Percentiles rank a stretch among this genome's conserved stretches.
These are phyloP conservation scores for Alternaria infectoria DNA, from an alignment of 2,329 filamentous ascomycete species.

Conservation along the genomic window DNA sequence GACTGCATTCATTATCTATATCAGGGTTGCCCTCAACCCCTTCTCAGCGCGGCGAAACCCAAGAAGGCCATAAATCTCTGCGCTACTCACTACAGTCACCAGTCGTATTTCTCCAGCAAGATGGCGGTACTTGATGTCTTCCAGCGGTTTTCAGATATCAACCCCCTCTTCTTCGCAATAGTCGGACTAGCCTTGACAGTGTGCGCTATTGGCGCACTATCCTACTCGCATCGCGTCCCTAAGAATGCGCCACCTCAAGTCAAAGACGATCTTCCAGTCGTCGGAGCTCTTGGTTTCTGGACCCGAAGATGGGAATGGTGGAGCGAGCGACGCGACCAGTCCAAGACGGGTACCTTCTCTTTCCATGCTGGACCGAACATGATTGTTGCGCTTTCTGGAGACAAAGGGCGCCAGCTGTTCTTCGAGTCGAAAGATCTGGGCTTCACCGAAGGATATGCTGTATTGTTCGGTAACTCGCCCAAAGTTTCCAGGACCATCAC, in stretches of 20 bases:
- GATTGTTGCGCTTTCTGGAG: slow-evolving; percentile 55
- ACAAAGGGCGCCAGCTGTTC: slow-evolving; percentile 52
- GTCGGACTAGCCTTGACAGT: slow-evolving; percentile 11
- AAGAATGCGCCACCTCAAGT: slow-evolving; percentile 28
- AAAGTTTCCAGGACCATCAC: slow-evolving; percentile 14
- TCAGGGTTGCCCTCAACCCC: background rate
- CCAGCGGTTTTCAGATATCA: slow-evolving; percentile 5
- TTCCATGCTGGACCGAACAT: slow-evolving; percentile 57
- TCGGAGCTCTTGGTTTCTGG: slow-evolving; percentile 57
- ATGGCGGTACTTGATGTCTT: slow-evolving; percentile 18
- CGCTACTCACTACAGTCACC: background rate
- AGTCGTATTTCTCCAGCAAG: background rate
- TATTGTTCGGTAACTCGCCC: slow-evolving; percentile 34
- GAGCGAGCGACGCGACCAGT: slow-evolving; percentile 36
- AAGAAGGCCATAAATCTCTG: background rate
- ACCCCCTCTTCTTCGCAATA: slow-evolving; percentile 15
- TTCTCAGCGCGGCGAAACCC: background rate
- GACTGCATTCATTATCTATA: background rate
- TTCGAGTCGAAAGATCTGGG: slow-evolving; percentile 55
- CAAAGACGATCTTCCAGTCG: slow-evolving; percentile 46
- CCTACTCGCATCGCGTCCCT: slow-evolving; percentile 28
- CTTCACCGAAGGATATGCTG: slow-evolving; percentile 51
- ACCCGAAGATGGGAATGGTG: slow-evolving; percentile 56
- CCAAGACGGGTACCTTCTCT: slow-evolving; percentile 54
- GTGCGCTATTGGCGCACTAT: slow-evolving; percentile 18